Conservation (phyloP, 148 eudicot genomes). For the Vaccinium macrocarpon region DNA sequence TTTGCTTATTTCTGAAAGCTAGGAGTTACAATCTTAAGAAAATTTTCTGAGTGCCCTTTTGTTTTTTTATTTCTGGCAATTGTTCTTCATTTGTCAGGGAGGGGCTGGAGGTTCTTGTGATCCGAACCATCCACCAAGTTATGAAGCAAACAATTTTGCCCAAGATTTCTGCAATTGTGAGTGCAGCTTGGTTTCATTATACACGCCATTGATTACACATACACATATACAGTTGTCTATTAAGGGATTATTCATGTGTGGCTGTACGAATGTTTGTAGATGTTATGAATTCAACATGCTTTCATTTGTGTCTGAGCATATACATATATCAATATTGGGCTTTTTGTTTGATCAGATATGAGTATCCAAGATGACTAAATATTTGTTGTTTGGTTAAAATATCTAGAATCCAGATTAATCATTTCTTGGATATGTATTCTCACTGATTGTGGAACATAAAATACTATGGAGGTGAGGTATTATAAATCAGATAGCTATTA, state of each 20-base stretch:
- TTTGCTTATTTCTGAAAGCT: background rate
- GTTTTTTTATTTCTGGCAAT: background rate
- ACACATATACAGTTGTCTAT: background rate
- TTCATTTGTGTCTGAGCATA: background rate
- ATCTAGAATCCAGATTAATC: no score
- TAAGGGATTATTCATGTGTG: background rate
- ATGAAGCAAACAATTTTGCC: background rate
- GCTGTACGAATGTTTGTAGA: background rate
- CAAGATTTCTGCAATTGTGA: background rate
- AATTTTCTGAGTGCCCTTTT: background rate
- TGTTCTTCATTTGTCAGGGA: background rate
- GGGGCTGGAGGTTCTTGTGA: background rate
- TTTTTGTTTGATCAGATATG: no score
- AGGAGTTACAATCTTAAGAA: background rate
- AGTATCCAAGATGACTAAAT: no score
- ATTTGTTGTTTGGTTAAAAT: no score
- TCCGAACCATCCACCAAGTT: background rate
- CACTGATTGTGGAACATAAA: no score
- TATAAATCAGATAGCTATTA: no score
- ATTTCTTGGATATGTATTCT: no score
- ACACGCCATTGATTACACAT: background rate
- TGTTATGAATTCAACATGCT: background rate
- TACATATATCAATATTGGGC: no score
- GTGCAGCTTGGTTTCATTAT: background rate
- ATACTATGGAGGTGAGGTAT: no score